These are phyloP conservation scores for Claviceps sp. DNA, from an alignment of 2,329 filamentous ascomycete genomes.

Conservation along the genomic window DNA sequence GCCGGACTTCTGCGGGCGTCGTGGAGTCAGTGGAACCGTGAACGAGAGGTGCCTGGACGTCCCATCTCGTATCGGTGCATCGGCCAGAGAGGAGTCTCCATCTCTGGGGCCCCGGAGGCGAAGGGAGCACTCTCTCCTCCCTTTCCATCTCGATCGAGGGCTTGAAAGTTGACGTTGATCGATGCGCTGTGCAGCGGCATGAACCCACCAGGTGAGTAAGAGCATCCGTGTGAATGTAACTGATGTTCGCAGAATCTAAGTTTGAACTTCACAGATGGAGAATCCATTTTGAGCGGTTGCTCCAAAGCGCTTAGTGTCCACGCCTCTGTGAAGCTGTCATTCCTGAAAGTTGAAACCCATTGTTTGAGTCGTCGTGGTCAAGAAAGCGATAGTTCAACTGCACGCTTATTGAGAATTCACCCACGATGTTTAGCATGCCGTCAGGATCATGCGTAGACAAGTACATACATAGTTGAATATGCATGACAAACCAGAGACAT, in stretches of 20 bases:
- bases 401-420: neutral
- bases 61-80: neutral
- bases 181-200: neutral
- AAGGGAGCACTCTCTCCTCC: too few species aligned
- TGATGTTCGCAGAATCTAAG: neutral
- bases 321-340: too few species aligned
- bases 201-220: neutral
- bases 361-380: neutral
- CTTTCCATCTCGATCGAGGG: neutral
- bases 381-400: neutral
- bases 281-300: neutral
- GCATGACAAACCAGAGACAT: neutral
- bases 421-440: neutral
- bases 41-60: neutral
- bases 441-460: neutral
- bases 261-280: too few species aligned
- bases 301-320: neutral
- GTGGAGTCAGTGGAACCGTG: neutral
- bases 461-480: neutral
- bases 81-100: neutral
- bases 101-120: neutral
- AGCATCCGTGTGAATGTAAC: neutral
- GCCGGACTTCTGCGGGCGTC: neutral
- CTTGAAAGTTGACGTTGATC: conserved; percentile 1
- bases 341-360: too few species aligned